phyloP scores from a whole-genome alignment of 805 yeast genomes.

The Saccharomycopsis javanensis region DNA sequence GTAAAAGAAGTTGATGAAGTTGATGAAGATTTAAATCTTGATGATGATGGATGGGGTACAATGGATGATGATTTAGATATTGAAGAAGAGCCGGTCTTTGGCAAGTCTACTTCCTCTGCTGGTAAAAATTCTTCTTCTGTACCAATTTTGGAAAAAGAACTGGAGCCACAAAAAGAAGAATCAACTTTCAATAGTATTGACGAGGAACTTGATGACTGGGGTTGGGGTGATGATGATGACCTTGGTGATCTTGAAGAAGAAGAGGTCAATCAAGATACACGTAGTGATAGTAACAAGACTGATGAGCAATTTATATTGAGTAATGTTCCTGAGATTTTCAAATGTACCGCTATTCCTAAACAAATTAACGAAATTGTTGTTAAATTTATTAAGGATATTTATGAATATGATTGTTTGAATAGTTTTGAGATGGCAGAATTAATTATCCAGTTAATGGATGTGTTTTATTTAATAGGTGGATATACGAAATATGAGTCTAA shows the following conservation, averaged over 20 bases:
- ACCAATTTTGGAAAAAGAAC: not conserved
- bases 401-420: not conserved
- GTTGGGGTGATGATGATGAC: slow-evolving; percentile 19
- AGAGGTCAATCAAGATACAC: not conserved
- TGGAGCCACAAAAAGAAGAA: not conserved
- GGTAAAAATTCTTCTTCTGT: not conserved
- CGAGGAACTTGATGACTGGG: slow-evolving; percentile 17
- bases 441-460: slow-evolving; percentile 13
- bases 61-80: slow-evolving; percentile 11
- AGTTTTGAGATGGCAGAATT: not conserved
- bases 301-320: not conserved
- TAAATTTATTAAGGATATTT: slow-evolving; percentile 6
- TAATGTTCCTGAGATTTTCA: not conserved
- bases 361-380: slow-evolving; percentile 7
- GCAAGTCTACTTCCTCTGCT: not conserved
- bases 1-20: slow-evolving; percentile 12
- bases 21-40: slow-evolving; percentile 4
- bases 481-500: slow-evolving; percentile 18
- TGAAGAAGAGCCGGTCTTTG: not conserved
- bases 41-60: slow-evolving; percentile 14
- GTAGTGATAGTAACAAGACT: not conserved
- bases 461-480: slow-evolving; percentile 17
- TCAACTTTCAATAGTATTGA: slow-evolving; percentile 1
- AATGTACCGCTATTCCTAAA: slow-evolving; percentile 16
- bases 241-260: not conserved